These are phyloP conservation scores for Xylona heveae DNA, from an alignment of 495 filamentous ascomycete species.

Conservation along the genomic window DNA sequence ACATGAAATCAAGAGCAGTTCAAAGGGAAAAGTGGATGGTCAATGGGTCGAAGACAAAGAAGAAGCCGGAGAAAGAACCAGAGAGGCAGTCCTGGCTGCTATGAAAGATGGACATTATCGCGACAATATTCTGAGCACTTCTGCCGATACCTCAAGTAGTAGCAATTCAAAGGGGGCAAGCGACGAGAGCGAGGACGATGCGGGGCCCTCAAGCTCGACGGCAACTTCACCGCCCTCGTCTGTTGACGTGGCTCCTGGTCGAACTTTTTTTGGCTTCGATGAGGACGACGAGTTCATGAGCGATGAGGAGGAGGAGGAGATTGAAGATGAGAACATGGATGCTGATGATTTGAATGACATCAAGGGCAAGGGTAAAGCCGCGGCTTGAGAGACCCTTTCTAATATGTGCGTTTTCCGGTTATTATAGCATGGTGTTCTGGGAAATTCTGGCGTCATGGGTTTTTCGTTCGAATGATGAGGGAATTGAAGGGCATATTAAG, in stretches of 20 bases:
- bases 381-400: too few species aligned
- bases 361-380: conserved; percentile 20
- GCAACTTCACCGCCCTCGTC: conserved; percentile 13
- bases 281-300: conserved; percentile 86
- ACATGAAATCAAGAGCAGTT: conserved; percentile 52
- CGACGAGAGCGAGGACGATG: conserved; percentile 19
- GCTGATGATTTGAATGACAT: conserved; percentile 9
- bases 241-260: conserved; percentile 11
- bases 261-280: conserved; percentile 65
- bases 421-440: too few species aligned
- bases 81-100: conserved; percentile 60
- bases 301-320: conserved; percentile 49
- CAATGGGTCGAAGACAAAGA: conserved; percentile 91
- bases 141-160: conserved; percentile 5
- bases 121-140: conserved; percentile 17
- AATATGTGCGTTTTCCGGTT: too few species aligned
- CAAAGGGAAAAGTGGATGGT: conserved; percentile 53
- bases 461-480: too few species aligned
- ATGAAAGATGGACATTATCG: conserved; percentile 41
- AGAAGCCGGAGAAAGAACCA: conserved; percentile 57
- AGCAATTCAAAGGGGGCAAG: conserved; percentile 13
- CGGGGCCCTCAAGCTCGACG: conserved; percentile 4
- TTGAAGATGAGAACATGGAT: conserved; percentile 18
- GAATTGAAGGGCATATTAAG: too few species aligned
- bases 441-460: too few species aligned